Conservation (phyloP, 2,329 filamentous ascomycete species). For the Cordyceps pruinosa region DNA sequence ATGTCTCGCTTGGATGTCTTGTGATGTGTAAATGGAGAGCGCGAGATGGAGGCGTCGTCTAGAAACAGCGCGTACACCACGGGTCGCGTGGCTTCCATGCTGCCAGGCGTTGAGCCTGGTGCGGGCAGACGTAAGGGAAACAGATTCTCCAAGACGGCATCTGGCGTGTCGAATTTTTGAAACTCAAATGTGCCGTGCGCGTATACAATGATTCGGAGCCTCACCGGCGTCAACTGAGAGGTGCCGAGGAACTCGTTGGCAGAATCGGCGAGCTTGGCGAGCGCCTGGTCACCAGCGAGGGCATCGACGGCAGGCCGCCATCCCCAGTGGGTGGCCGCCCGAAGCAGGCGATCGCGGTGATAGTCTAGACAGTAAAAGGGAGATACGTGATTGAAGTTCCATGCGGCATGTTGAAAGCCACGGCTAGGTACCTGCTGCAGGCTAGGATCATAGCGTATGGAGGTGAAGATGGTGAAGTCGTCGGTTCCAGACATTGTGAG, state of each 20-base stretch:
- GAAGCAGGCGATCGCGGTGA: constrained; percentile 72
- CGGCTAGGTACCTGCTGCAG: constrained; percentile 40
- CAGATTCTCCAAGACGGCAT: constrained; percentile 43
- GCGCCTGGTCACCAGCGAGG: constrained; percentile 40
- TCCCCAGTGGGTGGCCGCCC: constrained; percentile 49
- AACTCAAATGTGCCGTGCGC: constrained; percentile 40
- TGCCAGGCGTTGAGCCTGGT: constrained; percentile 25
- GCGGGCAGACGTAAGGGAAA: constrained; percentile 50
- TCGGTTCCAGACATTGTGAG: constrained; percentile 26
- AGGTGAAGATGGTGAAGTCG: constrained; percentile 59
- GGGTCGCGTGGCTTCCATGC: constrained; percentile 20
- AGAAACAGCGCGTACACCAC: constrained; percentile 37
- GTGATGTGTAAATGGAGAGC: constrained; percentile 66
- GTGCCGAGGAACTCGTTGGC: constrained; percentile 31
- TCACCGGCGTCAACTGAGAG: constrained; percentile 30
- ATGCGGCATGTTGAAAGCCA: constrained; percentile 37
- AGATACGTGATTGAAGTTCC: constrained; percentile 46
- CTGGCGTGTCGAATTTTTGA: constrained; percentile 29
- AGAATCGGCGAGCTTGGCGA: constrained; percentile 31
- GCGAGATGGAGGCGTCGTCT: constrained; percentile 33
- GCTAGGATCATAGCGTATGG: constrained; percentile 61
- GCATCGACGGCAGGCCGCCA: constrained; percentile 42
- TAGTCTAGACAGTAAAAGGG: constrained; percentile 74
- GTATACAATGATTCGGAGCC: constrained; percentile 50
- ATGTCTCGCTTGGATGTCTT: constrained; percentile 72